These are phyloP conservation scores for Entelexis sorbosivorans DNA, from an alignment of 1,139 yeast species.

Conservation along the genomic window DNA sequence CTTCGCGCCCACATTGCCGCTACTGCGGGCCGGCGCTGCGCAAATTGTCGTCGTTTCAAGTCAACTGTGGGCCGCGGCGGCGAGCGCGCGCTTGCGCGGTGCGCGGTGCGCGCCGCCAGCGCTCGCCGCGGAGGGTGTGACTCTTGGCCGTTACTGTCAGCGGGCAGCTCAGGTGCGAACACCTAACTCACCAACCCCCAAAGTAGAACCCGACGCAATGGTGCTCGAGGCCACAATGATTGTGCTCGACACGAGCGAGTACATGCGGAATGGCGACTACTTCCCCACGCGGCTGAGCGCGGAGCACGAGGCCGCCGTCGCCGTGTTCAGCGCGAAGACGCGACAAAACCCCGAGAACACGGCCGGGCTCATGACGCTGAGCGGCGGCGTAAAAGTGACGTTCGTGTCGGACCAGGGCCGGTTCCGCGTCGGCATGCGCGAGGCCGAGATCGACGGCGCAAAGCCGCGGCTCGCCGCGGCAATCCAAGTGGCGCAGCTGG, in stretches of 20 bases:
- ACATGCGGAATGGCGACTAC: slow-evolving; percentile 90
- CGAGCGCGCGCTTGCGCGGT: too few relatives aligned
- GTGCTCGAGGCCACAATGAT: slow-evolving; percentile 94
- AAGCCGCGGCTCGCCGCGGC: slow-evolving; percentile 64
- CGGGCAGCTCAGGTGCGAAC: neutral
- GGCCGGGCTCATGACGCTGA: slow-evolving; percentile 80
- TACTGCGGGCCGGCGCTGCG: too few relatives aligned
- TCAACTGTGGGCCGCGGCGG: too few relatives aligned
- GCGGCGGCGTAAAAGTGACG: slow-evolving; percentile 81
- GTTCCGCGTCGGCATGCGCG: slow-evolving; percentile 77
- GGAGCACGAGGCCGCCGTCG: slow-evolving; percentile 83
- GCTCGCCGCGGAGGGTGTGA: too few relatives aligned
- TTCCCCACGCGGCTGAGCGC: slow-evolving; percentile 85
- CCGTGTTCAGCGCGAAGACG: slow-evolving; percentile 75
- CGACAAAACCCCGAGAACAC: slow-evolving; percentile 88
- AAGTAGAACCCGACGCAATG: slow-evolving; percentile 37
- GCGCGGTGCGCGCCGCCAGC: too few relatives aligned
- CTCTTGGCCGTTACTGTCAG: neutral
- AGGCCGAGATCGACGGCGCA: slow-evolving; percentile 46
- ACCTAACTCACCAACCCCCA: neutral
- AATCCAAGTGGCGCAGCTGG: slow-evolving; percentile 93
- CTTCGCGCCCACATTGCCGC: too few relatives aligned
- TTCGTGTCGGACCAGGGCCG: slow-evolving; percentile 82
- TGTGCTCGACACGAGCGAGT: slow-evolving; percentile 89
- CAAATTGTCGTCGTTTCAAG: too few relatives aligned